phyloP scores from a whole-genome alignment of 306 rosid species.

The Cicer chorassanicum region DNA sequence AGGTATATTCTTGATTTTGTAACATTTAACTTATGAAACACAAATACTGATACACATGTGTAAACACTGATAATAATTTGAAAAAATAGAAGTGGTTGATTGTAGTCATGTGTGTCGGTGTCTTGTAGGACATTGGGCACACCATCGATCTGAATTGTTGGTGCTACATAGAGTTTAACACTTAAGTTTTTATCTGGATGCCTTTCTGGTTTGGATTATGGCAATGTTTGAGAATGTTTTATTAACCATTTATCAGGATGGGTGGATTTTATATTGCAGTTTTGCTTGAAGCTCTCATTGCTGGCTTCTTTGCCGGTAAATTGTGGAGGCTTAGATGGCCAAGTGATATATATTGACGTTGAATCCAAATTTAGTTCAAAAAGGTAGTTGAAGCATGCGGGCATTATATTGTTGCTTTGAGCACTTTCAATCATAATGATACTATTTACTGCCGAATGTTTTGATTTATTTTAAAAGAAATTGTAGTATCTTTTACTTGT shows the following conservation, averaged over 20 bases:
- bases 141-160: too few relatives aligned
- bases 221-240: constrained; percentile 19
- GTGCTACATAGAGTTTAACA: too few relatives aligned
- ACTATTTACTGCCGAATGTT: constrained; percentile 34
- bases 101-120: too few relatives aligned
- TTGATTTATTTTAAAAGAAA: constrained; percentile 11
- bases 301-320: constrained; percentile 69
- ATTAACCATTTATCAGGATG: constrained; percentile 32
- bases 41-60: too few relatives aligned
- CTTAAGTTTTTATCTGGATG: background rate
- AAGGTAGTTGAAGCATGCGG: constrained; percentile 57
- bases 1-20: constrained; percentile 50
- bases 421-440: constrained; percentile 2
- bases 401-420: constrained; percentile 31
- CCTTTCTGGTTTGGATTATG: constrained; percentile 13
- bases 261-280: constrained; percentile 55
- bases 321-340: constrained; percentile 87
- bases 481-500: background rate
- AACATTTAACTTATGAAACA: background rate
- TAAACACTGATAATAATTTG: too few relatives aligned
- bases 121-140: too few relatives aligned
- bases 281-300: constrained; percentile 91
- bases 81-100: too few relatives aligned
- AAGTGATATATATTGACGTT: constrained; percentile 78
- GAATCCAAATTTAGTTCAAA: constrained; percentile 87